Percentiles rank a stretch among this genome's conserved stretches.
Evolutionary conservation across 306 rosid genomes (phyloP).

Genomic region (Crotalaria pallida): DNA sequence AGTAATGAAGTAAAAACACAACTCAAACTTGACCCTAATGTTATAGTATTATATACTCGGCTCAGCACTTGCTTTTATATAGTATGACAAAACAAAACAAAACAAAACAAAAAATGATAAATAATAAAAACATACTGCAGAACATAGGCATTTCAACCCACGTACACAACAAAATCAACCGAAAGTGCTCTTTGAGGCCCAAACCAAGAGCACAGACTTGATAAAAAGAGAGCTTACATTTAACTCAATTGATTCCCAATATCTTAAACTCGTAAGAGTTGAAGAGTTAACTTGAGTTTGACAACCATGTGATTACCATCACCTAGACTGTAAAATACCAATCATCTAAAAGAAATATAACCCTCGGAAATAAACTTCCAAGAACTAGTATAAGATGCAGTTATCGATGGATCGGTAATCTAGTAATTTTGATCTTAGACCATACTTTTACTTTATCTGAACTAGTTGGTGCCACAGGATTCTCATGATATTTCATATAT

Average conservation of each 20-base stretch:
- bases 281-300: not conserved
- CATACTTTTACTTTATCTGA: not conserved
- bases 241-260: not conserved
- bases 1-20: not conserved
- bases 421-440: not conserved
- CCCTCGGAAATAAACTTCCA: conserved; percentile 2
- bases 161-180: not conserved
- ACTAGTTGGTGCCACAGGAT: not conserved
- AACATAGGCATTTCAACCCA: not conserved
- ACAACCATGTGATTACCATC: not conserved
- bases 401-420: conserved; percentile 2
- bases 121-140: not conserved
- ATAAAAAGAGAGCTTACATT: not conserved
- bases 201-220: not conserved
- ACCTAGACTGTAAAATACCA: not conserved
- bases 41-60: no score
- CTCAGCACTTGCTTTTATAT: not conserved
- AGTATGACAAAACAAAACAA: not conserved
- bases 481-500: conserved; percentile 2
- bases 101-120: not conserved
- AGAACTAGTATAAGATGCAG: not conserved
- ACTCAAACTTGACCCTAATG: not conserved
- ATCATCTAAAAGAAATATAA: not conserved
- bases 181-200: not conserved
- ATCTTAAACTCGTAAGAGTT: not conserved